Evolutionary conservation across 2,329 filamentous ascomycete genomes (phyloP).

Genomic region (Teratosphaeria gauchensis): DNA sequence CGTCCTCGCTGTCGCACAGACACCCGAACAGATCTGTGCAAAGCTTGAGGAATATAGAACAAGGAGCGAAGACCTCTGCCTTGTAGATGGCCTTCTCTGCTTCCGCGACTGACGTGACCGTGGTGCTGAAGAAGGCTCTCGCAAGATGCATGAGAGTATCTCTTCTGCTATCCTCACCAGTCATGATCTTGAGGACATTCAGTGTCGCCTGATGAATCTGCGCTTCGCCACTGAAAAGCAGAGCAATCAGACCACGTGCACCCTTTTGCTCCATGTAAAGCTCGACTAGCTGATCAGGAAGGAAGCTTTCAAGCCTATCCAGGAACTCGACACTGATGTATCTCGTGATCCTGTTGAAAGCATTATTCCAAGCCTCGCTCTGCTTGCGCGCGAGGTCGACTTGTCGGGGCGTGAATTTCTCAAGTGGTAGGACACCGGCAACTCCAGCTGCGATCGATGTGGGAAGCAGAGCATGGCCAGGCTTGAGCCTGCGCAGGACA

Average conservation of each 20-base stretch:
- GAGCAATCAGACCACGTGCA: slow-evolving; percentile 64
- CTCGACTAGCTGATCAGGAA: slow-evolving; percentile 54
- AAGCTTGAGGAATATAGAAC: slow-evolving; percentile 51
- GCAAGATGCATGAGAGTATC: slow-evolving; percentile 54
- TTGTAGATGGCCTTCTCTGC: slow-evolving; percentile 47
- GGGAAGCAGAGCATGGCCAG: slow-evolving; percentile 61
- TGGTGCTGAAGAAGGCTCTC: slow-evolving; percentile 46
- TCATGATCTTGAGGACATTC: slow-evolving; percentile 74
- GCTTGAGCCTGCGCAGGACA: slow-evolving; percentile 58
- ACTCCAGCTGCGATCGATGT: slow-evolving; percentile 63
- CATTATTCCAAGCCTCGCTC: slow-evolving; percentile 67
- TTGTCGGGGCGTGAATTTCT: slow-evolving; percentile 49
- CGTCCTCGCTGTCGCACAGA: slow-evolving; percentile 53
- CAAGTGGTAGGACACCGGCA: slow-evolving; percentile 61
- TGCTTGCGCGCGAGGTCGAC: slow-evolving; percentile 38
- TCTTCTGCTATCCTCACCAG: slow-evolving; percentile 53
- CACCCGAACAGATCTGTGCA: slow-evolving; percentile 53
- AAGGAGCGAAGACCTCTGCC: slow-evolving; percentile 50
- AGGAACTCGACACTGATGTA: slow-evolving; percentile 64
- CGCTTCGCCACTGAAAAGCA: slow-evolving; percentile 72
- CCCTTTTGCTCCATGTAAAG: slow-evolving; percentile 60
- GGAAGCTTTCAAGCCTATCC: slow-evolving; percentile 69
- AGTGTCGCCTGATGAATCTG: slow-evolving; percentile 70
- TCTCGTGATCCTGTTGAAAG: slow-evolving; percentile 52
- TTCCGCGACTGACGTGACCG: slow-evolving; percentile 47